Base-by-base conservation (phyloP, 805 yeast genomes). In the Candida vaughaniae region DNA sequence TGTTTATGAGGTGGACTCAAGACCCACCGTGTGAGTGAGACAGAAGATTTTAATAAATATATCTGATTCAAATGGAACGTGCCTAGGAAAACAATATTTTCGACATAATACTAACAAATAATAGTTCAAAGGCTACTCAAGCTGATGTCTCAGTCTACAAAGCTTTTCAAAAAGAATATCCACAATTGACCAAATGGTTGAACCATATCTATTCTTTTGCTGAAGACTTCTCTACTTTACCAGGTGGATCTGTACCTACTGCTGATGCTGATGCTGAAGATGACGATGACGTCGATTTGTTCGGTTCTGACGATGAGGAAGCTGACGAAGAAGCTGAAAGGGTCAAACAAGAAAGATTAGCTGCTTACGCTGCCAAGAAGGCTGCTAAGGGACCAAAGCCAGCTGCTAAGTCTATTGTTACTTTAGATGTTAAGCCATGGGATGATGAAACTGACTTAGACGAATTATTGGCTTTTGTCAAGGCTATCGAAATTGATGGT, bases 381-480 rank as follows among this genome's bases (percentile, higher is more conserved):
- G 96, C 96, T 54, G 82, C 91, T 55, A 85, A 85, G 77, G 95
- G 95, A 66, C 88, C 98, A 60, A 89, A 89, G 81, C 89, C 98
- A 61, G 96, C 96, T 71, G 97, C 99, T 64, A 93, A 93, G 80
- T 87, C 97, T 46, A 75, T 89, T 55, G 96, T 93, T 62, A 91
- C 99, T 62, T 64, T 93, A 59, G 99, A 93, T 59, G 95, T 93
- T 58, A 93, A 93, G 83, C 98, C 97, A 75, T 93, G 99, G 99
- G 99, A 93, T 73, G 99, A 93, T 64, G 98, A 93, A 80, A 93
- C 99, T 56, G 83, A 91, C 66, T 78, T 93, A 66, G 95, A 93
- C 48, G 83, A 82, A 70, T 65, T 93, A 74, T 70, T 87, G 55
- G 90, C 84, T 48, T 79, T 80, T 71, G 96, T 89, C 62, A 90